Evolutionary conservation across 306 rosid genomes (phyloP).

Genomic region (Trifolium subterraneum): DNA sequence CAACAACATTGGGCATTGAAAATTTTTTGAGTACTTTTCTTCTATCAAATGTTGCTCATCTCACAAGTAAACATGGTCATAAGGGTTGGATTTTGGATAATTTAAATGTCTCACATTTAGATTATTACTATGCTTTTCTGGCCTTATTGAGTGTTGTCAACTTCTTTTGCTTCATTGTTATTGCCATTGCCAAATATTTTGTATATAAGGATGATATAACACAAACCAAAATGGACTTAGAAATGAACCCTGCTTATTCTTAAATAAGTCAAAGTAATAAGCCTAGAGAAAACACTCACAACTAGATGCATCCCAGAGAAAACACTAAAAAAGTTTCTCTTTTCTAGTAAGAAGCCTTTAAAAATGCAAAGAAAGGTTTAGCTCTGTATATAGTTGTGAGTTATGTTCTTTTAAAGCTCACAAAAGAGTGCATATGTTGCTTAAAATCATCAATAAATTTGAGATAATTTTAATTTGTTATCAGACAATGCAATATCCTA

Average conservation of each 20-base stretch:
- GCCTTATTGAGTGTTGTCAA: background rate
- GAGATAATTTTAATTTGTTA: too few species aligned
- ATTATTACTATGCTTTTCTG: slow-evolving; percentile 16
- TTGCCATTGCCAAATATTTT: background rate
- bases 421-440: too few species aligned
- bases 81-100: slow-evolving; percentile 18
- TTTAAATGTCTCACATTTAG: background rate
- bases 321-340: background rate
- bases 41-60: slow-evolving; percentile 1
- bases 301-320: too few species aligned
- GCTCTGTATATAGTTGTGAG: too few species aligned
- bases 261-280: background rate
- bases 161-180: background rate
- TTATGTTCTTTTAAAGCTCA: too few species aligned
- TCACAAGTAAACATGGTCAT: slow-evolving; percentile 3
- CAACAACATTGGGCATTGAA: background rate
- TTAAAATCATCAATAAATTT: too few species aligned
- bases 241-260: background rate
- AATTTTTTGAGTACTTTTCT: background rate
- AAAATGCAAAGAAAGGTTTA: too few species aligned
- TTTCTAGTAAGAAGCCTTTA: too few species aligned
- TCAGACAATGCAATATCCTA: too few species aligned
- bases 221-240: background rate
- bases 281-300: slow-evolving; percentile 20
- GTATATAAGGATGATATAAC: slow-evolving; percentile 3